These are phyloP conservation scores for Suillus subluteus DNA, from an alignment of 768 basidiomycete genomes.

Conservation along the genomic window DNA sequence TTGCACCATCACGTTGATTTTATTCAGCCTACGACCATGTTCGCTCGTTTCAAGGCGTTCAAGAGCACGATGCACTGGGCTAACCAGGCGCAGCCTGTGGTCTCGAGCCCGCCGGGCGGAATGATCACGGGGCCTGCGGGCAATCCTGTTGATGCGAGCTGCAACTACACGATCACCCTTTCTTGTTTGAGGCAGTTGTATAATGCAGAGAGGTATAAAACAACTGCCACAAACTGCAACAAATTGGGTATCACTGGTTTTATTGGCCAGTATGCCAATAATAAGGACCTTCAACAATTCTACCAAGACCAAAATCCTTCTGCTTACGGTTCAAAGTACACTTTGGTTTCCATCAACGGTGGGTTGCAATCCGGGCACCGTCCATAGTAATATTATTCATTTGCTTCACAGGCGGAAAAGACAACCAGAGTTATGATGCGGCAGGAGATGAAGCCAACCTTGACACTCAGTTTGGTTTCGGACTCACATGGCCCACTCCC, in stretches of 20 bases:
- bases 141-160: not conserved
- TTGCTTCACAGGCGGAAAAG: constrained; percentile 52
- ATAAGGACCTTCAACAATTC: constrained; percentile 54
- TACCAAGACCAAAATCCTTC: constrained; percentile 50
- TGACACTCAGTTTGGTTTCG: constrained; percentile 60
- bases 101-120: not conserved
- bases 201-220: constrained; percentile 49
- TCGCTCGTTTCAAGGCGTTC: not conserved
- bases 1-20: not conserved
- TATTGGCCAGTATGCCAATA: constrained; percentile 55
- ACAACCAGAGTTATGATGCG: constrained; percentile 54
- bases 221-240: constrained; percentile 46
- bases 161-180: constrained; percentile 49
- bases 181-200: constrained; percentile 59
- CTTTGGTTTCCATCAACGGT: constrained; percentile 61
- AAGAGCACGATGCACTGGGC: not conserved
- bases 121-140: not conserved
- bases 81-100: not conserved
- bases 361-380: not conserved
- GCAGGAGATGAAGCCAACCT: constrained; percentile 52
- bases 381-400: constrained; percentile 4
- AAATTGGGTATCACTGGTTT: constrained; percentile 59
- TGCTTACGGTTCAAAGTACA: constrained; percentile 54
- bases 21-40: not conserved
- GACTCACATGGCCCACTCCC: constrained; percentile 65